Base-by-base conservation (phyloP, 164 flowering plant genomes). In the Paratinospora sagittata region DNA sequence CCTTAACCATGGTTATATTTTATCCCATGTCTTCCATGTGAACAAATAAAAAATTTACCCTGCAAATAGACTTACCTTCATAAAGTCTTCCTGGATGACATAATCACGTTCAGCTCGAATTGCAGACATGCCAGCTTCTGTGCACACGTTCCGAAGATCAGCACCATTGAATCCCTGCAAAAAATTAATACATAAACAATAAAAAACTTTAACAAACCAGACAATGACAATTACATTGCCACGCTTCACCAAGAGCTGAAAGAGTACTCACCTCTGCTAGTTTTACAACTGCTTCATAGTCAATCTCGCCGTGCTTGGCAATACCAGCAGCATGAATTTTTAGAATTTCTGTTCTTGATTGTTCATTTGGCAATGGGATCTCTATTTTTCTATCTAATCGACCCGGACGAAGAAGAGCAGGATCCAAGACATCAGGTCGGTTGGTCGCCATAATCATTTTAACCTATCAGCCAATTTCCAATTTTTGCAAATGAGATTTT, bases 401-500 rank as follows among this genome's bases (percentile, higher is more conserved):
- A 9, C 98, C 99, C 0, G 99, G 98, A 43, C 97, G 96, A 63
- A 93, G 95, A 77, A 96, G 96, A 3, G 99, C 99, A 26, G 98
- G 99, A 76, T 93, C 98, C 72, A 96, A 81, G 66, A 96, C 97
- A 86, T 96, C 98, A 45, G 96, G 97, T 73, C 99, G 72, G 70
- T 96, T 96, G 61, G 98, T 93, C 14, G 98, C 99, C 98, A 93
- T 90, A 21, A 96, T 92, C 94, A 92, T 90, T 83, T 92, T 96
- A n/a, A 95, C 97, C 96, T 91, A 58, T 27, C 37, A 73, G 12
- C 41, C 67, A 65, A 27, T 66, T 41, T 13, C 41, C 67, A 65
- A 27, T 66, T 41, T 10, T 30, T 23, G 36, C 68, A 3, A 57
- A 55, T 67, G n/a, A n/a, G n/a, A 55, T n/a, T 65, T 60, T 30